These are phyloP conservation scores for Leccinum truebloodii DNA, from an alignment of 768 basidiomycete species.

Conservation along the genomic window DNA sequence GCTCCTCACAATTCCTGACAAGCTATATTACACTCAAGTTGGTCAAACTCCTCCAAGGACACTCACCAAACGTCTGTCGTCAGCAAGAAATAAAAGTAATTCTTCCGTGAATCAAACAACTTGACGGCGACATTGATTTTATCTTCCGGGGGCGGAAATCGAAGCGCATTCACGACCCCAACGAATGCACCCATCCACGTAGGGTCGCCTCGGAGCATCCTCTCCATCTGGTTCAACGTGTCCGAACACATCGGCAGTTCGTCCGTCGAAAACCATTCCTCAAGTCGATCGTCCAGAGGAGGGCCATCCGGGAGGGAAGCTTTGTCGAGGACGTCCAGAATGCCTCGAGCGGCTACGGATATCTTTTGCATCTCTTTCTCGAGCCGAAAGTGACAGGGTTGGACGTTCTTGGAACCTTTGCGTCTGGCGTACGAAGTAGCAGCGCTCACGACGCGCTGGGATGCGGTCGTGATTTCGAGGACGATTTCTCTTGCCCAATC, in stretches of 20 bases:
- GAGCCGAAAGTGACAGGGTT: conserved; percentile 13
- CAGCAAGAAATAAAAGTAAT: conserved; percentile 12
- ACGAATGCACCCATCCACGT: background rate
- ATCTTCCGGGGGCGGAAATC: background rate
- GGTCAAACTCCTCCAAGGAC: background rate
- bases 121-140: conserved; percentile 8
- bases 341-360: conserved; percentile 1
- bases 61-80: conserved; percentile 12
- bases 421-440: conserved; percentile 6
- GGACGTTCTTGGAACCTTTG: background rate
- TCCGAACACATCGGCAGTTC: conserved; percentile 5
- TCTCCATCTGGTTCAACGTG: conserved; percentile 9
- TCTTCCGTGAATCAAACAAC: conserved; percentile 7
- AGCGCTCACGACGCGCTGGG: conserved; percentile 1
- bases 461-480: background rate
- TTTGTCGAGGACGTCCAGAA: conserved; percentile 4
- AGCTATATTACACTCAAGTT: background rate
- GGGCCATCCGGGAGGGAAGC: background rate
- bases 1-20: conserved; percentile 11
- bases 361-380: conserved; percentile 17
- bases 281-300: conserved; percentile 12
- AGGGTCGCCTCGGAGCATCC: conserved; percentile 7
- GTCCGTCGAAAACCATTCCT: conserved; percentile 13
- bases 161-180: background rate
- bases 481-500: background rate